These are phyloP conservation scores for Mycena polygramma DNA, from an alignment of 768 basidiomycete species.

Conservation along the genomic window DNA sequence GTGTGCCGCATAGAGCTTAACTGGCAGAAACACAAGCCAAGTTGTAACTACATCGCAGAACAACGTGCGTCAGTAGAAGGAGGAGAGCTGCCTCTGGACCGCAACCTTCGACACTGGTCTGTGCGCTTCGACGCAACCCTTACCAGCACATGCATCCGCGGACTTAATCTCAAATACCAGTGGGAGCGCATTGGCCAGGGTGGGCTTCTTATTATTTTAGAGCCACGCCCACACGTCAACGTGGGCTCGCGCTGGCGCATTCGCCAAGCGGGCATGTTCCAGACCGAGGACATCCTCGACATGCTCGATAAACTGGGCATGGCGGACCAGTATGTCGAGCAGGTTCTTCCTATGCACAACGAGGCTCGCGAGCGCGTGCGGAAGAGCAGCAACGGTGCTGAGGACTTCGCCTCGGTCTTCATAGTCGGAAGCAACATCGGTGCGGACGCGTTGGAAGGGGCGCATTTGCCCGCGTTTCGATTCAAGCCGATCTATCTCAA, in stretches of 20 bases:
- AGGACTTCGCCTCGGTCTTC: slow-evolving; percentile 12
- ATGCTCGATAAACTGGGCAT: slow-evolving; percentile 19
- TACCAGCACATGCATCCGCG: slow-evolving; percentile 19
- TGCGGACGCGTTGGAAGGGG: slow-evolving; percentile 18
- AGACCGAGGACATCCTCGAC: slow-evolving; percentile 12
- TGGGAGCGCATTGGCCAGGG: slow-evolving; percentile 22
- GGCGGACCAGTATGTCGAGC: slow-evolving; percentile 7
- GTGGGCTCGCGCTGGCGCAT: slow-evolving; percentile 21
- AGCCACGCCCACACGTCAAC: slow-evolving; percentile 16
- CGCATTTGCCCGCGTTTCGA: slow-evolving; percentile 10
- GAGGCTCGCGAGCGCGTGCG: slow-evolving; percentile 19
- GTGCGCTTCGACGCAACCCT: slow-evolving; percentile 23
- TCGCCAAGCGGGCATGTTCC: slow-evolving; percentile 9
- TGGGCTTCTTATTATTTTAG: slow-evolving; percentile 10
- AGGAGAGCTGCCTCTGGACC: slow-evolving; percentile 16
- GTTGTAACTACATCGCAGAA: slow-evolving; percentile 11
- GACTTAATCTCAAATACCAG: slow-evolving; percentile 21
- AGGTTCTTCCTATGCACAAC: slow-evolving; percentile 13
- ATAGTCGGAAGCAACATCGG: slow-evolving; percentile 15
- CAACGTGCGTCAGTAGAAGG: not conserved
- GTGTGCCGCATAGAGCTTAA: not conserved
- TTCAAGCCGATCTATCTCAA: slow-evolving; percentile 1
- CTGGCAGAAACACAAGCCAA: slow-evolving; percentile 21
- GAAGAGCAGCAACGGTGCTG: slow-evolving; percentile 10
- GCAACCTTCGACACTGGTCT: slow-evolving; percentile 21